Conservation (phyloP, 768 basidiomycete species). For the Tricholoma terreum region DNA sequence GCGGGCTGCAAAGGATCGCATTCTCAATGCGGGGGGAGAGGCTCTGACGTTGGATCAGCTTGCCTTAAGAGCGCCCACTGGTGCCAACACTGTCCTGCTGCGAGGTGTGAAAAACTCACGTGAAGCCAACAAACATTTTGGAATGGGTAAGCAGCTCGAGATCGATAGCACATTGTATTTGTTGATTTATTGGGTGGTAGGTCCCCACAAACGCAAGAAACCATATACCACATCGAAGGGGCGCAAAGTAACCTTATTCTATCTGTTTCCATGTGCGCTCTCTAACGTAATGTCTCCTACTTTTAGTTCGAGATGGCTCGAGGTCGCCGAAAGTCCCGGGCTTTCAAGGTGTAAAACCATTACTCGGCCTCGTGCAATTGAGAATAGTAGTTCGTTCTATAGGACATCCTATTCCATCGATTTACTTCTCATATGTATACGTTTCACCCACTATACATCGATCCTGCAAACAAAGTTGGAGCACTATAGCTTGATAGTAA, state of each 20-base stretch:
- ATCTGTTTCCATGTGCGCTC: not conserved
- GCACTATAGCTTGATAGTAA: not conserved
- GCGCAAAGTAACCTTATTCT: conserved; percentile 63
- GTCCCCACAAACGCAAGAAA: conserved; percentile 98
- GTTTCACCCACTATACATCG: conserved; percentile 18
- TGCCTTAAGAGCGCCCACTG: conserved; percentile 90
- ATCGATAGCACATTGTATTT: not conserved
- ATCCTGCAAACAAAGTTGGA: not conserved
- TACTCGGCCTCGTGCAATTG: conserved; percentile 22
- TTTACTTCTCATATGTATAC: conserved; percentile 25
- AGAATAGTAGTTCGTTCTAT: conserved; percentile 30
- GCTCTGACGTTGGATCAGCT: conserved; percentile 94
- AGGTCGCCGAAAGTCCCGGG: conserved; percentile 98
- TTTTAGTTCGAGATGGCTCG: conserved; percentile 90
- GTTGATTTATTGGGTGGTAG: conserved; percentile 22
- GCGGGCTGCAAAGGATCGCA: conserved; percentile 87
- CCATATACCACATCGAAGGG: conserved; percentile 95
- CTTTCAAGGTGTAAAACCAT: conserved; percentile 85
- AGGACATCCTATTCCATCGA: conserved; percentile 30
- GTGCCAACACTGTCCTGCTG: conserved; percentile 91
- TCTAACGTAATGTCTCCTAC: conserved; percentile 6
- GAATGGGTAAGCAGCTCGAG: conserved; percentile 60
- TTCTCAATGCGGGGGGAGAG: conserved; percentile 94
- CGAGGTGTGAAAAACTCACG: conserved; percentile 91
- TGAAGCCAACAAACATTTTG: conserved; percentile 97